Percentiles rank a stretch among this genome's conserved stretches.
phyloP scores from a whole-genome alignment of 352 stramenopile species.

The Globisporangium canariense region DNA sequence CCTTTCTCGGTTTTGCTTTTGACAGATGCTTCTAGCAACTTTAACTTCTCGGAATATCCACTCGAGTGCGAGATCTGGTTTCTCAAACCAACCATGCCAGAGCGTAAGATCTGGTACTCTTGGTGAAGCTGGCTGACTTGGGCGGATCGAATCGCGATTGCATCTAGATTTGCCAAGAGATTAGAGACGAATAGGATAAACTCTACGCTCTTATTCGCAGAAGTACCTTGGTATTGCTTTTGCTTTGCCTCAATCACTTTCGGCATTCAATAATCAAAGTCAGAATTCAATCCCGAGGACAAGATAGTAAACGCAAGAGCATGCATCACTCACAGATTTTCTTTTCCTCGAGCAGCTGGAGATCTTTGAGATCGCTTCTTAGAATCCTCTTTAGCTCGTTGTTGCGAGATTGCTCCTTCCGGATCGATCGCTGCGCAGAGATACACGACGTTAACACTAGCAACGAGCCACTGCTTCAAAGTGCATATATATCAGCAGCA shows the following conservation, averaged over 20 bases:
- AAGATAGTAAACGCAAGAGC: background rate
- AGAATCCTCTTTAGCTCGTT: conserved; percentile 29
- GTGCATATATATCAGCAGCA: background rate
- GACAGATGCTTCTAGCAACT: conserved; percentile 12
- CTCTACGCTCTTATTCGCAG: no score
- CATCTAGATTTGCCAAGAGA: conserved; percentile 23
- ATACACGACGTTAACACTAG: background rate
- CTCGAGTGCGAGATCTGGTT: conserved; percentile 25
- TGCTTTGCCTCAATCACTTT: conserved; percentile 46
- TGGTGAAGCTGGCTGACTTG: conserved; percentile 29
- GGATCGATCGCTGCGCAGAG: conserved; percentile 34
- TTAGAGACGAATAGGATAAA: no score
- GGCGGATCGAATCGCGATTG: conserved; percentile 26
- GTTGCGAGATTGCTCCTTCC: conserved; percentile 36
- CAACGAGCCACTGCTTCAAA: background rate
- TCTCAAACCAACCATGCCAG: conserved; percentile 30
- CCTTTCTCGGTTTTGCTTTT: conserved; percentile 20
- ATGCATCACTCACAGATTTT: conserved; percentile 27
- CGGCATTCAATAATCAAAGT: background rate
- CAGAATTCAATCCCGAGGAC: background rate
- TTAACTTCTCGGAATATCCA: conserved; percentile 22
- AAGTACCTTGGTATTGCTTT: conserved; percentile 32
- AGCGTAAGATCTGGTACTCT: conserved; percentile 29
- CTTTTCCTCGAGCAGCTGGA: conserved; percentile 43
- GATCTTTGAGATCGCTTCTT: conserved; percentile 23